phyloP scores from a whole-genome alignment of 768 basidiomycete species.

The Lentinus brumalis region DNA sequence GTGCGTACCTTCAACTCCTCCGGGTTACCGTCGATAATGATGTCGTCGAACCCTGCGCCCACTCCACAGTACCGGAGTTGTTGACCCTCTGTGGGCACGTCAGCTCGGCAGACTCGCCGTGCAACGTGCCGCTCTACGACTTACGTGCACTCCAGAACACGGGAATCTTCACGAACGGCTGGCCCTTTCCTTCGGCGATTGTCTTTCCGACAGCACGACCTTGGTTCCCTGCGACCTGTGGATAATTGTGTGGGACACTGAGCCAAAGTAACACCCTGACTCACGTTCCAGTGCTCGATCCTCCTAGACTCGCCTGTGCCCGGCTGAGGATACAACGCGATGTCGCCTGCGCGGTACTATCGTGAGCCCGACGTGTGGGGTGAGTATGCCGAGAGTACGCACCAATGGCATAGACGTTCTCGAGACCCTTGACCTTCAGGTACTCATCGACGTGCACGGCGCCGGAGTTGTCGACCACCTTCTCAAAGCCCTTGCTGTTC shows the following conservation, averaged over 20 bases:
- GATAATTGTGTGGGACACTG: not conserved
- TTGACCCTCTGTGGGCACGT: slow-evolving; percentile 61
- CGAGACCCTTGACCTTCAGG: slow-evolving; percentile 55
- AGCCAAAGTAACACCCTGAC: slow-evolving; percentile 20
- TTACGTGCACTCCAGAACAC: slow-evolving; percentile 90
- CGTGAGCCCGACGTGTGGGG: not conserved
- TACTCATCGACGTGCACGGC: slow-evolving; percentile 78
- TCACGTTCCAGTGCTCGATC: slow-evolving; percentile 92
- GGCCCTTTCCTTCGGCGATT: slow-evolving; percentile 59
- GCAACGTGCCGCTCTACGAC: slow-evolving; percentile 30
- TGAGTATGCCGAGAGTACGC: slow-evolving; percentile 10
- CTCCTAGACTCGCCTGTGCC: slow-evolving; percentile 52
- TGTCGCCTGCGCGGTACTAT: slow-evolving; percentile 54
- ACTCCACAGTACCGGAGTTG: slow-evolving; percentile 85
- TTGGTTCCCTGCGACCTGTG: slow-evolving; percentile 80
- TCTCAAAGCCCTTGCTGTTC: slow-evolving; percentile 57
- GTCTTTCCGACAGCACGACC: slow-evolving; percentile 82
- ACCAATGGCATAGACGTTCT: slow-evolving; percentile 73
- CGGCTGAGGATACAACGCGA: slow-evolving; percentile 74
- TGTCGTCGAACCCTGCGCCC: slow-evolving; percentile 70
- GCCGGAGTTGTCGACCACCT: slow-evolving; percentile 68
- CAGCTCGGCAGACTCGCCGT: not conserved
- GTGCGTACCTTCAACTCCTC: slow-evolving; percentile 70
- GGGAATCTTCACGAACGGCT: slow-evolving; percentile 79
- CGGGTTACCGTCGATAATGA: slow-evolving; percentile 75